Evolutionary conservation across 306 rosid species (phyloP).

Genomic region (Alnus rubra): DNA sequence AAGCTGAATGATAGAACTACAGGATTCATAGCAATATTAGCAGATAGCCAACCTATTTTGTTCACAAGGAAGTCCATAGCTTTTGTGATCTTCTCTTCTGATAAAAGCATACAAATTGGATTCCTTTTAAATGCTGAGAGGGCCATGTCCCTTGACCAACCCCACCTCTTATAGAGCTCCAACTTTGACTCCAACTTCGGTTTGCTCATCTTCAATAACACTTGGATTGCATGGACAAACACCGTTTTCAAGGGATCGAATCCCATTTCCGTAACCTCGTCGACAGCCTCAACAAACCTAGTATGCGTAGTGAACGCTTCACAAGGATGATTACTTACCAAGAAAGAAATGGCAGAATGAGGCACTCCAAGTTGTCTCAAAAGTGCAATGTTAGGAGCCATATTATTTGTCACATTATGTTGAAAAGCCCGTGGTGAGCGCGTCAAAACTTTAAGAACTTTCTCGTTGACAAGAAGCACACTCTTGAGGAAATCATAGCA

Average conservation of each 20-base stretch:
- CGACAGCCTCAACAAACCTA: slow-evolving; percentile 8
- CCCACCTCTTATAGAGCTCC: slow-evolving; percentile 29
- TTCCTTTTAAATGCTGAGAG: slow-evolving; percentile 11
- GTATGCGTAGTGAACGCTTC: neutral
- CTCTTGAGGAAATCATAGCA: slow-evolving; percentile 27
- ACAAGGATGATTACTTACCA: neutral
- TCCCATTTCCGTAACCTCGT: slow-evolving; percentile 23
- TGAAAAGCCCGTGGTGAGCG: neutral
- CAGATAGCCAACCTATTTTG: slow-evolving; percentile 22
- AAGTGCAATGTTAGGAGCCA: slow-evolving; percentile 24
- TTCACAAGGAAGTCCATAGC: slow-evolving; percentile 27
- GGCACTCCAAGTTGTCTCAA: slow-evolving; percentile 19
- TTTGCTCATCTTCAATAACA: neutral
- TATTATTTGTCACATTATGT: neutral
- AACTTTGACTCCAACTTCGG: slow-evolving; percentile 1
- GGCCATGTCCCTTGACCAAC: slow-evolving; percentile 35
- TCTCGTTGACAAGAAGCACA: neutral
- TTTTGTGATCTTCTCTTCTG: slow-evolving; percentile 27
- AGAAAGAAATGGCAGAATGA: slow-evolving; percentile 1
- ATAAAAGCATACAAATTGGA: slow-evolving; percentile 25
- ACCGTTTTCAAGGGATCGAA: slow-evolving; percentile 1
- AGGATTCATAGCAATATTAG: slow-evolving; percentile 9
- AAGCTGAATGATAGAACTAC: slow-evolving; percentile 13
- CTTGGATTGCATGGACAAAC: slow-evolving; percentile 24
- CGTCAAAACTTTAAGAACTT: slow-evolving; percentile 8